Conservation (phyloP, 192 early-diverging fungal species). For the Coemansia sp. region DNA sequence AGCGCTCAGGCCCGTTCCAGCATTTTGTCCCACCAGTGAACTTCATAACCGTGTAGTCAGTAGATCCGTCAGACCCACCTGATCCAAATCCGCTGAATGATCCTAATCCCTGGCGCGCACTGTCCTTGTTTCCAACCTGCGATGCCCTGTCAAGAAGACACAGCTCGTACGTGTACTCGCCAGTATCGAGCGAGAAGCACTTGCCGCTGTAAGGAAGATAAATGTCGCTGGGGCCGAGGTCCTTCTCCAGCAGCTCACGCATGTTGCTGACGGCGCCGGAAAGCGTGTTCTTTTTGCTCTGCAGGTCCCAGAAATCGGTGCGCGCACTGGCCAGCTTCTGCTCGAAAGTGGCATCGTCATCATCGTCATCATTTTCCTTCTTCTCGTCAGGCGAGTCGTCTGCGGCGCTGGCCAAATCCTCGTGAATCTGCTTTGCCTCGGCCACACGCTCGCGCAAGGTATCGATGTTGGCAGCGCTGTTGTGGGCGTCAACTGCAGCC, state of each 20-base stretch:
- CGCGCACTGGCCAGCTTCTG: constrained; percentile 25
- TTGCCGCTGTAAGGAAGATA: constrained; percentile 67
- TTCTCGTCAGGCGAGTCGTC: neutral
- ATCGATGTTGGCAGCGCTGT: constrained; percentile 20
- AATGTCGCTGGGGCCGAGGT: constrained; percentile 72
- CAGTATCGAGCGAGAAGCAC: constrained; percentile 69
- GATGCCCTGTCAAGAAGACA: constrained; percentile 78
- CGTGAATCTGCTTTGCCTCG: constrained; percentile 20
- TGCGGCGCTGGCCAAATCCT: neutral
- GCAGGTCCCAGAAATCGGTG: constrained; percentile 17
- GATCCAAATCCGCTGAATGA: constrained; percentile 57
- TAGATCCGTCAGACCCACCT: constrained; percentile 7
- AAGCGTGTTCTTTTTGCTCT: constrained; percentile 23
- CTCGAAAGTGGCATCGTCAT: neutral
- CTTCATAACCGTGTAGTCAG: constrained; percentile 51
- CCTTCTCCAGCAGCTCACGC: constrained; percentile 58
- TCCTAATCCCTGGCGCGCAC: constrained; percentile 60
- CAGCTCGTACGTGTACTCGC: constrained; percentile 67
- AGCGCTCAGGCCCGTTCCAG: constrained; percentile 94
- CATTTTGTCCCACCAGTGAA: constrained; percentile 78
- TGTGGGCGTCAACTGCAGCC: constrained; percentile 1
- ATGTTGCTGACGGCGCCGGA: constrained; percentile 50
- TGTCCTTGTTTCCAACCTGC: constrained; percentile 71
- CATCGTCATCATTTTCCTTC: neutral
- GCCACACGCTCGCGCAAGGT: constrained; percentile 20